Percentiles rank a stretch among this genome's conserved stretches.
phyloP scores from a whole-genome alignment of 805 yeast genomes.

The Saccharomycopsis synnaedendra region DNA sequence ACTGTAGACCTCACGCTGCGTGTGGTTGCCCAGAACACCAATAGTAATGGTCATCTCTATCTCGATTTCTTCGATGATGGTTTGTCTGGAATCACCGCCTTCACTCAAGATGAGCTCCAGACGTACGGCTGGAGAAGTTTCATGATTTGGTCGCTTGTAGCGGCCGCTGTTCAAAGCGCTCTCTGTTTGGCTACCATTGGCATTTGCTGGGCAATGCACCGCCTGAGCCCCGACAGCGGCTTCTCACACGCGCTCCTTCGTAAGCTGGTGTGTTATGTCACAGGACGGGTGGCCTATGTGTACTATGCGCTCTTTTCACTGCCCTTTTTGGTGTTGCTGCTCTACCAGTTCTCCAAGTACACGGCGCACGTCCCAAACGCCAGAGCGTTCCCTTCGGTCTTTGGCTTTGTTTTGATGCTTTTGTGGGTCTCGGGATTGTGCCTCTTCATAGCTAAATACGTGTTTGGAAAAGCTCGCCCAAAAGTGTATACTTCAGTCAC shows the following conservation, averaged over 20 bases:
- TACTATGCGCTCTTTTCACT: constrained; percentile 28
- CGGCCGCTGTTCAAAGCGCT: background rate
- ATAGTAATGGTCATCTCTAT: constrained; percentile 32
- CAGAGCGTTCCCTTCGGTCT: constrained; percentile 9
- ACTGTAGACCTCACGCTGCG: constrained; percentile 16
- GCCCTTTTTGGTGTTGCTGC: constrained; percentile 33
- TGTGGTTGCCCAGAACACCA: constrained; percentile 6
- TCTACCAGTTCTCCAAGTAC: constrained; percentile 17
- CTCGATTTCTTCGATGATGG: constrained; percentile 27
- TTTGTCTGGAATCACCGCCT: constrained; percentile 27
- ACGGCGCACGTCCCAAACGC: background rate
- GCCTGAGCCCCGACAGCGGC: background rate
- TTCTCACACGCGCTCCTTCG: constrained; percentile 14
- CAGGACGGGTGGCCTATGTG: constrained; percentile 26
- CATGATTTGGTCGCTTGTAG: constrained; percentile 22
- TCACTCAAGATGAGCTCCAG: constrained; percentile 13
- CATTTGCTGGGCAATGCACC: constrained; percentile 2
- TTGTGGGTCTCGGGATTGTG: constrained; percentile 25
- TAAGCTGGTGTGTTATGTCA: constrained; percentile 20
- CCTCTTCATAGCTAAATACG: constrained; percentile 25
- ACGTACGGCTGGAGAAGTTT: constrained; percentile 32
- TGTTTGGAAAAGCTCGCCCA: constrained; percentile 14
- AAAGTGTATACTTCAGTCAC: constrained; percentile 37
- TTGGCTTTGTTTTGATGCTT: constrained; percentile 26
- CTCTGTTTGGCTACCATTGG: constrained; percentile 2